Conservation (phyloP, 805 yeast species). For the Kazachstania bromeliacearum region DNA sequence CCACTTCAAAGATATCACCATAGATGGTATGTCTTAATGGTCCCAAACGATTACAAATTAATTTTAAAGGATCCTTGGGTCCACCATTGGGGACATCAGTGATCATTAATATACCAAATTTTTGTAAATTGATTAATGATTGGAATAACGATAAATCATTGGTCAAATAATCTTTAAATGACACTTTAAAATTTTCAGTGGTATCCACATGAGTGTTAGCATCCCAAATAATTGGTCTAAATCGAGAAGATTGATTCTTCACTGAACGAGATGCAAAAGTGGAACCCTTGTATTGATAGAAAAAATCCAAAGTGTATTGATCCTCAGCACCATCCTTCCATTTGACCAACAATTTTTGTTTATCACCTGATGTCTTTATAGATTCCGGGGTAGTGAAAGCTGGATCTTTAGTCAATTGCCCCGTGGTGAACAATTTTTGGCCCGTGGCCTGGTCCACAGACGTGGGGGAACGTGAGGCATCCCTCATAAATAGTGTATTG, state of each 20-base stretch:
- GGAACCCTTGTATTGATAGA: constrained; percentile 36
- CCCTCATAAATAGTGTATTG: constrained; percentile 53
- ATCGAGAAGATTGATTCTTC: constrained; percentile 23
- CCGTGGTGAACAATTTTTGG: constrained; percentile 61
- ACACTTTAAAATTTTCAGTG: constrained; percentile 20
- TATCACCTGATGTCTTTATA: constrained; percentile 29
- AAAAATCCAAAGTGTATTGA: constrained; percentile 37
- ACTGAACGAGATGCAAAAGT: constrained; percentile 24
- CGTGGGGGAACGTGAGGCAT: constrained; percentile 40
- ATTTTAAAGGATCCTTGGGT: constrained; percentile 29
- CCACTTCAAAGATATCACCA: constrained; percentile 63
- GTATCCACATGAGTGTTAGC: constrained; percentile 15
- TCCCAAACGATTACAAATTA: constrained; percentile 48
- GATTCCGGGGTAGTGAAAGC: constrained; percentile 30
- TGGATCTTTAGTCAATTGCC: constrained; percentile 30
- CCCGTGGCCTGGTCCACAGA: constrained; percentile 42
- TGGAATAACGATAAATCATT: constrained; percentile 30
- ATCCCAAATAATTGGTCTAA: constrained; percentile 37
- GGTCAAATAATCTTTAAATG: constrained; percentile 35
- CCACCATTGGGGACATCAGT: constrained; percentile 39
- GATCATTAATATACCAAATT: constrained; percentile 48
- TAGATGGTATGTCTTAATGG: constrained; percentile 63
- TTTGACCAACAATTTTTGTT: constrained; percentile 32
- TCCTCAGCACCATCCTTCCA: constrained; percentile 42
- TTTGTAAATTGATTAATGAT: constrained; percentile 39